Base-by-base conservation (phyloP, 2,329 filamentous ascomycete species). In the Epichloe bromicola region DNA sequence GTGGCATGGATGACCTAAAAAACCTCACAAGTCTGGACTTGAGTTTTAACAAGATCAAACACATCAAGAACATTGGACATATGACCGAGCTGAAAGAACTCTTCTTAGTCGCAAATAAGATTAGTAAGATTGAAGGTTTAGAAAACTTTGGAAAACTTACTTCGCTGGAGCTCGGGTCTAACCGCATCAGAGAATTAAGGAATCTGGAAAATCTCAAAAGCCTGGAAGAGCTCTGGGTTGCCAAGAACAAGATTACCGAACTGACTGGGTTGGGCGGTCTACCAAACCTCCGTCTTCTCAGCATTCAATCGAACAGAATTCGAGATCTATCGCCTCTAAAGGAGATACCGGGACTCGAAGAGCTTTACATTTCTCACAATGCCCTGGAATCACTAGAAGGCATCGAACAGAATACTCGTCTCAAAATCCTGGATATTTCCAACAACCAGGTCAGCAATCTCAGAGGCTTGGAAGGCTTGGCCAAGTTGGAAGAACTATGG, bases 41-140 rank as follows among this genome's bases (percentile, higher is more conserved):
- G 48, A 94, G 87, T 67, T 98, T 96, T 79, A 98, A 98, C 74
- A 97, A 97, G 74, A 91, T 98, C 72, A 96, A 95, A 67, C 90
- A 96, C 69, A 95, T 98, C 72, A 95, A 95, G 69, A 82, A 91
- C 61, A 72, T 97, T 57, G 77, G 78, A 53, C 85, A 91, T 60
- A 72, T 98, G 53, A 83, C 72, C 20, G 77, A 88, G 50, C 76
- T 97, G 52, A 85, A 77, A 55, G 88, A 97, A 58, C 66, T 98
- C 3, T 98, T 86, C 66, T 86, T 98, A 59, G 88, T 97, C 47
- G 88, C 95, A 63, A 97, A 98, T 70, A 93, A 93, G 67, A 95
- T 98, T 63, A 78, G 78, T 57, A 82, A 75, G 51, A 96, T 98
- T 60, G 91, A 97, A 62, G 85, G 84, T 14, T 72, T 98, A 10